These are phyloP conservation scores for Aphanomyces invadans DNA, from an alignment of 352 stramenopile species.

Conservation along the genomic window DNA sequence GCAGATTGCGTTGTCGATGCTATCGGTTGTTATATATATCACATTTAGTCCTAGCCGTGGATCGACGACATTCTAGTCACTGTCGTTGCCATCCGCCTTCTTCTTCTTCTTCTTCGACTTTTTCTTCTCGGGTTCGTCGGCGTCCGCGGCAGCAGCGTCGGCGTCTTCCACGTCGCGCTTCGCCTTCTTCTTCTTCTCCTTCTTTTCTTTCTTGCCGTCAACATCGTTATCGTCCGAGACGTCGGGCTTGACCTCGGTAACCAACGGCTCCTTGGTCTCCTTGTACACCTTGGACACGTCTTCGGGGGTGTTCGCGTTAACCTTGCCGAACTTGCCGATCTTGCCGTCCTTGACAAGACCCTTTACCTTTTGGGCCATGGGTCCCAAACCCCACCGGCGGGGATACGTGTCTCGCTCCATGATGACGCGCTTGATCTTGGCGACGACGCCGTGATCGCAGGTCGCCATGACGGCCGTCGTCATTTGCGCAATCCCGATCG, in stretches of 20 bases:
- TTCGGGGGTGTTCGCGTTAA: slow-evolving; percentile 76
- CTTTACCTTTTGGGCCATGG: slow-evolving; percentile 99
- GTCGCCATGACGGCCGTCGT: slow-evolving; percentile 99
- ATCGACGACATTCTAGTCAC: background rate
- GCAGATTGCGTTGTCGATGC: too few relatives aligned
- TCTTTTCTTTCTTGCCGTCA: slow-evolving; percentile 59
- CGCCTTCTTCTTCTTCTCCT: slow-evolving; percentile 72
- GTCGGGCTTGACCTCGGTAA: slow-evolving; percentile 65
- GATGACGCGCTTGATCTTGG: slow-evolving; percentile 99
- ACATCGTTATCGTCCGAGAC: slow-evolving; percentile 34
- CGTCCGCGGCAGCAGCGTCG: slow-evolving; percentile 39
- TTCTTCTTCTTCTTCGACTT: slow-evolving; percentile 87
- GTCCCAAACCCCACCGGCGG: slow-evolving; percentile 96
- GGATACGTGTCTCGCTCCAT: slow-evolving; percentile 99
- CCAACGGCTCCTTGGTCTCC: slow-evolving; percentile 49
- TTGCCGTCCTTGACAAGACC: slow-evolving; percentile 92
- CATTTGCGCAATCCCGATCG: slow-evolving; percentile 99
- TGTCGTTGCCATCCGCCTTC: slow-evolving; percentile 36
- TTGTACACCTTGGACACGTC: slow-evolving; percentile 73
- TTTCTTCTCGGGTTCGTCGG: slow-evolving; percentile 61
- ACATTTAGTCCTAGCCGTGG: slow-evolving; percentile 1
- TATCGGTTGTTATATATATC: slow-evolving; percentile 22
- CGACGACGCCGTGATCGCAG: slow-evolving; percentile 98
- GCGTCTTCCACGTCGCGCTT: slow-evolving; percentile 46
- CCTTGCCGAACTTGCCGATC: slow-evolving; percentile 86